Conservation (phyloP, 352 stramenopile genomes). For the Detonula confervacea region DNA sequence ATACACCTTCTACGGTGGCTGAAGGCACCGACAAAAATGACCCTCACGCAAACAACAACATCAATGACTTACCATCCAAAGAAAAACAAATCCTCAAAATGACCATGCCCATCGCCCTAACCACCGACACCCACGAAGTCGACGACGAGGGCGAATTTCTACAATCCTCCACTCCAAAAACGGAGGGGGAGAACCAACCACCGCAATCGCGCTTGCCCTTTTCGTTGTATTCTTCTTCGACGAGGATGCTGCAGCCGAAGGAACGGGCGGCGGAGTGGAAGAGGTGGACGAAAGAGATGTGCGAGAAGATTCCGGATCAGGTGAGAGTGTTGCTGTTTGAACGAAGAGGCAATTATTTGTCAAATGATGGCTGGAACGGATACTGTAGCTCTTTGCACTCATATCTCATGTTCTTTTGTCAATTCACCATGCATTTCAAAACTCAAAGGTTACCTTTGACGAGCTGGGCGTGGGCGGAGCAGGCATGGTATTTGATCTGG, state of each 20-base stretch:
- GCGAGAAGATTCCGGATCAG: constrained; percentile 47
- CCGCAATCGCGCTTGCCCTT: constrained; percentile 23
- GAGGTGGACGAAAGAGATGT: constrained; percentile 44
- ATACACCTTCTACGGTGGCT: not conserved
- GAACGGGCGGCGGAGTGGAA: constrained; percentile 44
- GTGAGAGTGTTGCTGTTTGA: too few relatives aligned
- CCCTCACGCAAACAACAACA: not conserved
- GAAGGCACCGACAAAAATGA: not conserved
- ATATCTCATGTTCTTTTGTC: too few relatives aligned
- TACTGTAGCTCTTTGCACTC: too few relatives aligned
- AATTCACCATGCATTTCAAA: too few relatives aligned
- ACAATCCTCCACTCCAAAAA: not conserved
- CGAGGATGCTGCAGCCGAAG: constrained; percentile 5
- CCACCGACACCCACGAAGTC: constrained; percentile 21
- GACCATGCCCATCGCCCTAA: not conserved
- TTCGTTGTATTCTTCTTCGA: not conserved
- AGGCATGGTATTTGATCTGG: constrained; percentile 42
- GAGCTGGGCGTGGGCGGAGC: constrained; percentile 36
- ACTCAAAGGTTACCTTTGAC: constrained; percentile 41
- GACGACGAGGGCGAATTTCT: constrained; percentile 25
- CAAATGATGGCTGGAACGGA: too few relatives aligned
- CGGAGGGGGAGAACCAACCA: too few relatives aligned
- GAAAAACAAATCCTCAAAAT: not conserved
- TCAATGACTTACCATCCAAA: not conserved
- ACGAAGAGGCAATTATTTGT: too few relatives aligned